A percentile compares a stretch with the other conserved stretches of the same genome.
phyloP scores from a whole-genome alignment of 176 grass and related monocot species.

The Neostapfia colusana region DNA sequence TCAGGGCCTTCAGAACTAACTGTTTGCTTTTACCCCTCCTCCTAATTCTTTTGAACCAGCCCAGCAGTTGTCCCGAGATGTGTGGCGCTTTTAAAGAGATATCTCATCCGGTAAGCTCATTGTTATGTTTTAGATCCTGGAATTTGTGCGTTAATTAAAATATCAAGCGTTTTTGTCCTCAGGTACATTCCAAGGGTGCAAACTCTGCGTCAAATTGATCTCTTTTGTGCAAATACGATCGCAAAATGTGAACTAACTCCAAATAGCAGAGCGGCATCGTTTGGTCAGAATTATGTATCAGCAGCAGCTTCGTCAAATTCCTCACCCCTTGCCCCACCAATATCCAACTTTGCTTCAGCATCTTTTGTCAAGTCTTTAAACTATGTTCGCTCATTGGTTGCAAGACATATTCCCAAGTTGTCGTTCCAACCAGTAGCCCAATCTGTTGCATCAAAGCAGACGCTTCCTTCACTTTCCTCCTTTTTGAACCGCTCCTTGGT shows the following conservation, averaged over 20 bases:
- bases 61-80: conserved; percentile 96
- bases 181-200: conserved; percentile 86
- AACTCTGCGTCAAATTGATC: conserved; percentile 87
- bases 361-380: conserved; percentile 93
- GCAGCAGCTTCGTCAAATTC: conserved; percentile 53
- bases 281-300: conserved; percentile 49
- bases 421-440: conserved; percentile 75
- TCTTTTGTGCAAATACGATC: conserved; percentile 89
- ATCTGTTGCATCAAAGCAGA: conserved; percentile 53
- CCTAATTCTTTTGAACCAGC: conserved; percentile 69
- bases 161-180: conserved; percentile 24
- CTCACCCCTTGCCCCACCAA: conserved; percentile 48
- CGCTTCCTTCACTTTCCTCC: conserved; percentile 70
- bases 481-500: conserved; percentile 70
- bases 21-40: conserved; percentile 18
- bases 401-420: conserved; percentile 81
- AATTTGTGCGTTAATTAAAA: conserved; percentile 10
- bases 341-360: conserved; percentile 67
- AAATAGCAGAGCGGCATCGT: conserved; percentile 53
- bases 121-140: conserved; percentile 14
- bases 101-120: conserved; percentile 85
- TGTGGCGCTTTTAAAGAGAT: conserved; percentile 80
- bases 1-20: too few relatives aligned
- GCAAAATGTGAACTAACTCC: conserved; percentile 66
- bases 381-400: conserved; percentile 93